Evolutionary conservation across 768 basidiomycete species (phyloP).

Genomic region (Mycena galopus): DNA sequence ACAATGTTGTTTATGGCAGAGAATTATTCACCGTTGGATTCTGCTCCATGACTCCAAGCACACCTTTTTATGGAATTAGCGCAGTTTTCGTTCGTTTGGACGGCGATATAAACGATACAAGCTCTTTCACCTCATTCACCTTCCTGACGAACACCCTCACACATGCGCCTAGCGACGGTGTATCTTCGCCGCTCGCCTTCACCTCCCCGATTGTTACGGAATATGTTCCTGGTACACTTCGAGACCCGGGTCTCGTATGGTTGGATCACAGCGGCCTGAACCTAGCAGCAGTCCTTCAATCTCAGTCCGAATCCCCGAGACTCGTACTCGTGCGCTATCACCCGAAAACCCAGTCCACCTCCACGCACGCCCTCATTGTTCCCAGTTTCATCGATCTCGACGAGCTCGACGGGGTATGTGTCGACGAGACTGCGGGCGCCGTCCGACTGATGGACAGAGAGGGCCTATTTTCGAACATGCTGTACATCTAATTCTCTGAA

Average conservation of each 20-base stretch:
- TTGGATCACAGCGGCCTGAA: conserved; percentile 32
- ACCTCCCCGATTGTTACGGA: background rate
- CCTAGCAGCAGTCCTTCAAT: background rate
- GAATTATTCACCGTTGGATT: background rate
- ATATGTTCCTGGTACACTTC: background rate
- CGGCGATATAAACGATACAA: background rate
- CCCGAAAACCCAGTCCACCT: background rate
- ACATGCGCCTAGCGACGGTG: conserved; percentile 7
- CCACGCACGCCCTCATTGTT: conserved; percentile 11
- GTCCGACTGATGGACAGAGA: conserved; percentile 3
- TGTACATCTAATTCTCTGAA: background rate
- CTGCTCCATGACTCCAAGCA: background rate
- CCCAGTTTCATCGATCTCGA: background rate
- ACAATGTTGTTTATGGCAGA: too few relatives aligned
- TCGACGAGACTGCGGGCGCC: conserved; percentile 26
- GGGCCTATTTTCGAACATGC: conserved; percentile 8
- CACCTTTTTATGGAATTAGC: conserved; percentile 25
- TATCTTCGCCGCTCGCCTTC: conserved; percentile 27
- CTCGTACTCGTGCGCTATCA: conserved; percentile 34
- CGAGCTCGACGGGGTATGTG: background rate
- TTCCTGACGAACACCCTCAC: conserved; percentile 26
- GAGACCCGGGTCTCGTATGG: conserved; percentile 12
- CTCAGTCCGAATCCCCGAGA: background rate
- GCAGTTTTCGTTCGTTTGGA: conserved; percentile 16
- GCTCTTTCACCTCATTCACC: background rate